Percentiles rank a stretch among this genome's conserved stretches.
These are phyloP conservation scores for Neoboletus magnificus DNA, from an alignment of 768 basidiomycete genomes.

Conservation along the genomic window DNA sequence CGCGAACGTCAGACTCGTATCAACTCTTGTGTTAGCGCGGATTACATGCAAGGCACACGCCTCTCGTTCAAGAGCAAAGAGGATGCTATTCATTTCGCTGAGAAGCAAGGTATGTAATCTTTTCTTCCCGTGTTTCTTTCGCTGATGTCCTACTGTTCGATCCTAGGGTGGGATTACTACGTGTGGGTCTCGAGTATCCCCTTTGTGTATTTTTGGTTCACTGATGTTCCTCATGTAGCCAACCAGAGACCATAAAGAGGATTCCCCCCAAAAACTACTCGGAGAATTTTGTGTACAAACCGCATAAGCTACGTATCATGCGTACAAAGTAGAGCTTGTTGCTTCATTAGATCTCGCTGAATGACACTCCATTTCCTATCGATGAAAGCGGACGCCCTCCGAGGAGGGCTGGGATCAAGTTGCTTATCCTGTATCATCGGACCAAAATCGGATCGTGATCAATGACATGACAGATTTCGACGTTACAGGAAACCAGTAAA, in stretches of 20 bases:
- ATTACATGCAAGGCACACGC: conserved; percentile 93
- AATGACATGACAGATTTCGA: not conserved
- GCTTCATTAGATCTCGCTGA: conserved; percentile 3
- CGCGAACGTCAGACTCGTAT: not conserved
- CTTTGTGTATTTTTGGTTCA: conserved; percentile 5
- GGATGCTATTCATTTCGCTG: conserved; percentile 91
- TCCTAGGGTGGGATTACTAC: conserved; percentile 89
- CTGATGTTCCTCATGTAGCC: conserved; percentile 35
- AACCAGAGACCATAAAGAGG: conserved; percentile 57
- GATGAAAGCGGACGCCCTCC: not conserved
- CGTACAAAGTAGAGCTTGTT: conserved; percentile 80
- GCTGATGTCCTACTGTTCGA: not conserved
- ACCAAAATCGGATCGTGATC: not conserved
- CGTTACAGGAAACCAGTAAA: not conserved
- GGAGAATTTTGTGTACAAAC: conserved; percentile 87
- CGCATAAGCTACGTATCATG: conserved; percentile 73
- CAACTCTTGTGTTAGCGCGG: conserved; percentile 53
- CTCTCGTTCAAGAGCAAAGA: conserved; percentile 82
- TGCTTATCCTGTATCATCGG: not conserved
- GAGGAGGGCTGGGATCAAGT: not conserved
- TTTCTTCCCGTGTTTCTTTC: not conserved
- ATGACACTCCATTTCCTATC: not conserved
- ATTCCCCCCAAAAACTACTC: conserved; percentile 86
- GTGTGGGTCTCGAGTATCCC: conserved; percentile 52
- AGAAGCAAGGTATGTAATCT: conserved; percentile 78